Evolutionary conservation across 2,329 filamentous ascomycete species (phyloP), one percentile per base, ranked within the genome.

Genomic region (Aureobasidium sp.): DNA sequence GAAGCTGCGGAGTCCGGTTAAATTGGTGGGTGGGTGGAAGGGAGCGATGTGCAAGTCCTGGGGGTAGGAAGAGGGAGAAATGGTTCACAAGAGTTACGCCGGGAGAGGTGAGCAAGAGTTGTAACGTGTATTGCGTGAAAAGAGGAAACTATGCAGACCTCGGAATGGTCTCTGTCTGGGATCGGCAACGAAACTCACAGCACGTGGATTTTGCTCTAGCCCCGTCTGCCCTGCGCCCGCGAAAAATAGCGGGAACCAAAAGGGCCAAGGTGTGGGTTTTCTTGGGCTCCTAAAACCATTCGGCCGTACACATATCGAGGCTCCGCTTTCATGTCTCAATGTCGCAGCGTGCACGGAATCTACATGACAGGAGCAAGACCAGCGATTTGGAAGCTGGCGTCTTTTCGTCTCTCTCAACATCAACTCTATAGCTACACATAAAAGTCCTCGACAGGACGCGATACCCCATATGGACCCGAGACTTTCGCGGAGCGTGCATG

Each of bases 221-320:
- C 44, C 44, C 29, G 20, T 37, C 42, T 48, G 56, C 56, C 57
- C 57, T 60, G 57, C 57, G 57, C 44, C 45, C 57, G 57, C 57
- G 56, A 51, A 60, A 48, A 60, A 51, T 60, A 60, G 57, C 57
- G 57, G 57, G 57, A 60, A 60, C 57, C 57, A 51, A 51, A 51
- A 60, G 20, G 34, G 31, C 44, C 29, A 39, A 34, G 31, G 9
- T 34, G 41, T 48, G 55, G 55, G 29, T 47, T 48, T 41, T 55
- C 31, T 39, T 59, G 55, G 44, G 57, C 57, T 45, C 44, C 45
- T 60, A 45, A 45, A 39, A 51, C 29, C 57, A 51, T 60, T 41
- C 57, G 57, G 57, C 57, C 57, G 57, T 60, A 60, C 29, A 37
- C 42, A 47, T 42, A 48, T 48, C 42, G 27, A 58, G 55, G 36